Evolutionary conservation across 495 filamentous ascomycete species (phyloP).

Genomic region (Neurospora cerealis): DNA sequence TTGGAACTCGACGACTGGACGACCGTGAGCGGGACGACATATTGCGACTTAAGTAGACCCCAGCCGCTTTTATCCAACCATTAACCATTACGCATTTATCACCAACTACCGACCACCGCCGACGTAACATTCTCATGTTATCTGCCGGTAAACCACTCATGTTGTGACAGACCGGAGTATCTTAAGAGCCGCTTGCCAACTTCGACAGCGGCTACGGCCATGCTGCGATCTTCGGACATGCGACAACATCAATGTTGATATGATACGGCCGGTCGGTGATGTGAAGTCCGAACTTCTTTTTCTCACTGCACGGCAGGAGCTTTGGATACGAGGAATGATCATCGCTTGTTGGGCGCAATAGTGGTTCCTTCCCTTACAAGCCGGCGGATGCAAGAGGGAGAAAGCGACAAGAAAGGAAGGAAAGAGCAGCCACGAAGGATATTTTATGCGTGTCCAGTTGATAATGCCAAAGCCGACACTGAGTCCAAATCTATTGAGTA

Average conservation of each 20-base stretch:
- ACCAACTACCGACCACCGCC: not conserved
- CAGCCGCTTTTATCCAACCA: not conserved
- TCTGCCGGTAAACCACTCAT: not conserved
- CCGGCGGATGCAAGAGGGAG: too few relatives aligned
- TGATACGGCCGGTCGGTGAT: not conserved
- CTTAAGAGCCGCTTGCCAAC: not conserved
- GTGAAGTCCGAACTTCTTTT: not conserved
- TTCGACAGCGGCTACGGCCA: not conserved
- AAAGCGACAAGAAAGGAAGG: too few relatives aligned
- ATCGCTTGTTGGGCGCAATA: too few relatives aligned
- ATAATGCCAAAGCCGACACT: too few relatives aligned
- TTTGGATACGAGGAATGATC: not conserved
- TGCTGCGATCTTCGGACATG: not conserved
- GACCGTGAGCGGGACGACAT: not conserved
- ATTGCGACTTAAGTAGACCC: not conserved
- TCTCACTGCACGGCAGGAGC: not conserved
- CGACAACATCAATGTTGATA: not conserved
- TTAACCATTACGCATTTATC: too few relatives aligned
- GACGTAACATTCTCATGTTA: not conserved
- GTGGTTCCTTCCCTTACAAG: too few relatives aligned
- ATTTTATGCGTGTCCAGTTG: too few relatives aligned
- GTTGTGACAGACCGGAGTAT: not conserved
- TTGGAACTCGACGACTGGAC: too few relatives aligned
- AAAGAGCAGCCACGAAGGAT: too few relatives aligned
- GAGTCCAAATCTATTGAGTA: too few relatives aligned